A percentile compares a stretch with the other conserved stretches of the same genome.
phyloP scores from a whole-genome alignment of 345 rosid species.

The Gossypium australe region DNA sequence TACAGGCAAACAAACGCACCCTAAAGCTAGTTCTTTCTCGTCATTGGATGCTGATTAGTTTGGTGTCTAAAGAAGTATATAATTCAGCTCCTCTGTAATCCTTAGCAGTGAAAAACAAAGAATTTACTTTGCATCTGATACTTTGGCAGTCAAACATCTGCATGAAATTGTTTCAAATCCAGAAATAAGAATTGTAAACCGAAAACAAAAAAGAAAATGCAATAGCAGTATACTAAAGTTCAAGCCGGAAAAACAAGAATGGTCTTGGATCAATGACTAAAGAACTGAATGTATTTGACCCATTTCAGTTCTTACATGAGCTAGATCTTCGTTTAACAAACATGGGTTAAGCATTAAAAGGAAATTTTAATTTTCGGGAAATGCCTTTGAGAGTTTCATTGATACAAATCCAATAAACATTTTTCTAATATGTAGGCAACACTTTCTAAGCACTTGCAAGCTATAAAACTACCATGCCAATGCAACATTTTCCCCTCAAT shows the following conservation, averaged over 20 bases:
- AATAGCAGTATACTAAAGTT: neutral
- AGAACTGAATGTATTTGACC: neutral
- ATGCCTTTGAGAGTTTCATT: neutral
- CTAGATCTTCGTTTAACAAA: neutral
- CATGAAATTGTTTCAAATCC: conserved; percentile 14
- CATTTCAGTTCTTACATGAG: neutral
- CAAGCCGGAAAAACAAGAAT: neutral
- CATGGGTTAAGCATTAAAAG: neutral
- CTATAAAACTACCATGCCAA: neutral
- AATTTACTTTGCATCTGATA: conserved; percentile 5
- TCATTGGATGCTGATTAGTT: neutral
- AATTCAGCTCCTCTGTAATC: conserved; percentile 14
- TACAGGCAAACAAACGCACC: too few species aligned
- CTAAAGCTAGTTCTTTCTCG: neutral
- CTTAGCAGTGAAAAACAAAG: conserved; percentile 12
- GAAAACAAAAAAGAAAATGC: neutral
- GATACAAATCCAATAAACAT: neutral
- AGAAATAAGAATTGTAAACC: neutral
- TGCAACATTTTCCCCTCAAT: neutral
- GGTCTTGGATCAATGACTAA: neutral
- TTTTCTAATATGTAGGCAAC: neutral
- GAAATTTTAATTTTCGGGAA: neutral
- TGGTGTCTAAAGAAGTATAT: conserved; percentile 8
- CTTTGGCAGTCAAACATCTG: conserved; percentile 33
- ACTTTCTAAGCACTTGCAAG: neutral